phyloP scores from a whole-genome alignment of 148 eudicot species.

The Rhododendron williamsianum region DNA sequence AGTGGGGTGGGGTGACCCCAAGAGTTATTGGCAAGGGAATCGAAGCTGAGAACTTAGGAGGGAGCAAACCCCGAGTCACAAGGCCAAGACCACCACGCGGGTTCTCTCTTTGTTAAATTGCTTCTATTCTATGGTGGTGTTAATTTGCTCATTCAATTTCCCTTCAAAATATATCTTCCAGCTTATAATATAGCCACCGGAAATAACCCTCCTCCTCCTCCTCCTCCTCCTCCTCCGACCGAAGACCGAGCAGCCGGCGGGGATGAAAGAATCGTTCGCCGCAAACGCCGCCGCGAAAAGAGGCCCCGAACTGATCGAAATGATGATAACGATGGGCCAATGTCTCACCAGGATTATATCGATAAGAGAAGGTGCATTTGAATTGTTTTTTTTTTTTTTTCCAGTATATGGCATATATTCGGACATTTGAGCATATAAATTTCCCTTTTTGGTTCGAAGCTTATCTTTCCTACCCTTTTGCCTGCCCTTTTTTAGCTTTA shows the following conservation, averaged over 20 bases:
- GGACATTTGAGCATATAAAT: neutral
- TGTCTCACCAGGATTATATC: conserved; percentile 77
- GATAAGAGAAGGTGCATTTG: conserved; percentile 40
- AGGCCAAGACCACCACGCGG: too few relatives aligned
- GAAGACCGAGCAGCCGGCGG: conserved; percentile 11
- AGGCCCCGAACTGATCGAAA: conserved; percentile 11
- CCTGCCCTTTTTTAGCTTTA: too few relatives aligned
- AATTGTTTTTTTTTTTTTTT: neutral
- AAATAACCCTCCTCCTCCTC: conserved; percentile 27
- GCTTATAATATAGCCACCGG: conserved; percentile 68
- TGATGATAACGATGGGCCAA: conserved; percentile 38
- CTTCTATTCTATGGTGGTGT: neutral
- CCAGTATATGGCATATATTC: neutral
- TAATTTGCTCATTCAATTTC: neutral
- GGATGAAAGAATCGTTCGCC: conserved; percentile 3
- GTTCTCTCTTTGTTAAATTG: neutral
- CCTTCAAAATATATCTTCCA: conserved; percentile 10
- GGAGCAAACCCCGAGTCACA: too few relatives aligned
- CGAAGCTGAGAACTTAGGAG: too few relatives aligned
- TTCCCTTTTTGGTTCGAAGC: neutral
- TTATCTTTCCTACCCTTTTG: too few relatives aligned
- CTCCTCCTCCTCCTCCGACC: conserved; percentile 29
- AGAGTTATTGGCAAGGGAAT: too few relatives aligned
- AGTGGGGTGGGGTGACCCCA: too few relatives aligned
- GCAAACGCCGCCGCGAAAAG: conserved; percentile 43